phyloP scores from a whole-genome alignment of 1,139 yeast species.

The Meyerozyma elateridarum region DNA sequence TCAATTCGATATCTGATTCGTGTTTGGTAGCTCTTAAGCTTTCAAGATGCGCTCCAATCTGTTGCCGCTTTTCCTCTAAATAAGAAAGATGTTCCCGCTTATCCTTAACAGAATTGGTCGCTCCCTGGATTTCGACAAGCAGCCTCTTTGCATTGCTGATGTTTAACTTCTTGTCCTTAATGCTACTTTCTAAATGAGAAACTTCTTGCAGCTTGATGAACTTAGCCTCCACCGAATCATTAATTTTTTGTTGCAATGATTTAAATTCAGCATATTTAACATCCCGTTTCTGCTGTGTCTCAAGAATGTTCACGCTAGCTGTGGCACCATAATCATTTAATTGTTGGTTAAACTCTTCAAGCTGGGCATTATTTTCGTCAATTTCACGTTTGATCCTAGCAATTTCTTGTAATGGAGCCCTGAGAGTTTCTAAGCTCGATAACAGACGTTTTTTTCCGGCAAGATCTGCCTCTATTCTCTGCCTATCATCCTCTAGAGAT shows the following conservation, averaged over 20 bases:
- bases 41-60: slow-evolving; percentile 15
- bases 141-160: slow-evolving; percentile 54
- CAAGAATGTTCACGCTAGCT: slow-evolving; percentile 34
- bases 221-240: slow-evolving; percentile 42
- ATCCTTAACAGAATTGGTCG: slow-evolving; percentile 7
- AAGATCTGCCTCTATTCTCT: too few relatives aligned
- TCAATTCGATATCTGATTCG: slow-evolving; percentile 14
- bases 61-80: slow-evolving; percentile 11
- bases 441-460: neutral
- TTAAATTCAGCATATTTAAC: slow-evolving; percentile 41
- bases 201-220: slow-evolving; percentile 46
- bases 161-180: slow-evolving; percentile 53
- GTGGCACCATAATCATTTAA: slow-evolving; percentile 28
- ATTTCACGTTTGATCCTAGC: slow-evolving; percentile 34
- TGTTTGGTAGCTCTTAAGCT: slow-evolving; percentile 13
- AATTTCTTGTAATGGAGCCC: slow-evolving; percentile 33
- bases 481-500: too few relatives aligned
- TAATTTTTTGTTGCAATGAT: slow-evolving; percentile 39
- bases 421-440: slow-evolving; percentile 15
- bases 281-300: slow-evolving; percentile 49
- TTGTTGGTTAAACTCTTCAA: slow-evolving; percentile 34
- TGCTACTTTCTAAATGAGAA: slow-evolving; percentile 43
- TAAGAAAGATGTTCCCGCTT: too few relatives aligned
- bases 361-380: slow-evolving; percentile 24
- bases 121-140: slow-evolving; percentile 29